Conservation (phyloP, 2,329 filamentous ascomycete genomes). For the Phaeophleospora eucalypticola region DNA sequence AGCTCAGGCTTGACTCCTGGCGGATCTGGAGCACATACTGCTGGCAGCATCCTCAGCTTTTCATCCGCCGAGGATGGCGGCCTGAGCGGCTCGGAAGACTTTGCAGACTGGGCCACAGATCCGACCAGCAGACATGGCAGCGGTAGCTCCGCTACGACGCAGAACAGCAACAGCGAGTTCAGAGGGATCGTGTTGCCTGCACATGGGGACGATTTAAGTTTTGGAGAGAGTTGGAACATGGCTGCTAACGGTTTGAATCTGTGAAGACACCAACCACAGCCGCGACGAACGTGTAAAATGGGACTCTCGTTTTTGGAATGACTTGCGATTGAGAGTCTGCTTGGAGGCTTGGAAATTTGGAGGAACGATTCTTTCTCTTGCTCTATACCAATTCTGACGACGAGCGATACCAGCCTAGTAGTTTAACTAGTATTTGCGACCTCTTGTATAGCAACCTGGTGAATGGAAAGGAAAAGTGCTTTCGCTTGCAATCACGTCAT, state of each 20-base stretch:
- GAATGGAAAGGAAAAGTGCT: background rate
- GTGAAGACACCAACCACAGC: too few species aligned
- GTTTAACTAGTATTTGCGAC: background rate
- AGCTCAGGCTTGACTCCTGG: slow-evolving; percentile 13
- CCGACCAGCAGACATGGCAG: too few species aligned
- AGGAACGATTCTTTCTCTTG: too few species aligned
- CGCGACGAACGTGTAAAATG: too few species aligned
- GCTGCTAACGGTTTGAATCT: background rate
- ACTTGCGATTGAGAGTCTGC: background rate
- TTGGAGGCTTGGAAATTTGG: background rate
- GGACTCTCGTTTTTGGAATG: too few species aligned
- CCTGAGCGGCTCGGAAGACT: slow-evolving; percentile 21
- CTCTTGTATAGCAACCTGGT: background rate
- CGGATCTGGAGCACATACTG: slow-evolving; percentile 11
- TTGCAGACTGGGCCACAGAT: slow-evolving; percentile 20
- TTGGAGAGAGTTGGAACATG: slow-evolving; percentile 21
- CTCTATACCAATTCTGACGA: background rate
- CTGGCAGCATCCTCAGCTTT: slow-evolving; percentile 27
- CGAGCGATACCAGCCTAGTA: too few species aligned
- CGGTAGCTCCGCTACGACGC: too few species aligned
- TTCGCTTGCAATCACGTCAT: too few species aligned
- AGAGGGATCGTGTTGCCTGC: slow-evolving; percentile 23
- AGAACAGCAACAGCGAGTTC: slow-evolving; percentile 15
- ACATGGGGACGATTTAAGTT: slow-evolving; percentile 39
- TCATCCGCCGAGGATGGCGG: slow-evolving; percentile 22